Evolutionary conservation across 768 basidiomycete genomes (phyloP), one percentile per base, ranked within the genome.

Genomic region (Hemileccinum impolitum): DNA sequence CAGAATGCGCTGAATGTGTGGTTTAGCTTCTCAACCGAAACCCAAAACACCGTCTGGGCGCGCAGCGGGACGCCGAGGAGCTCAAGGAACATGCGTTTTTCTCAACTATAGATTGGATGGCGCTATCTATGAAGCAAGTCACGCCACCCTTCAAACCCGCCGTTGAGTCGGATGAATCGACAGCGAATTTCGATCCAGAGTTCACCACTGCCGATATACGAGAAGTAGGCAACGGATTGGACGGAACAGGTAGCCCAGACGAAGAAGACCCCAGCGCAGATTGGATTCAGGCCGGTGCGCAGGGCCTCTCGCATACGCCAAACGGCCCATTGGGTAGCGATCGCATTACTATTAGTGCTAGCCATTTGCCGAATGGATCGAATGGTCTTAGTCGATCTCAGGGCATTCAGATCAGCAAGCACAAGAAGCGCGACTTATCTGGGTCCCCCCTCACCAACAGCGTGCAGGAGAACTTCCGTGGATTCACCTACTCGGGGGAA

Each of bases 31-130:
- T 99, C 40, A 98, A 98, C 70, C 85, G 96, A 50, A 98, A 98
- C 67, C 96, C 96, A n/a, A 94, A 91, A 57, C 92, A 97, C 60
- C 91, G 96, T 18, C 77, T 99, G 0, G 96, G 96, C 14, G 90
- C 96, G 0, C 77, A 80, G 35, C 84, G 91, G 23, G 96, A 97
- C 64, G 82, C 96, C 0, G 91, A 75, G 41, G 95, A 99, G 62
- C 82, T 98, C 51, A 98, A 97, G 65, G 94, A 91, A 59, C 96
- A 99, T 63, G 72, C 92, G 2, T 99, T 97, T 75, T 98, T 99
- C 76, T 77, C 80, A 57, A 69, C 73, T 26, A 92, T 98, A 63
- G 95, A 98, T 69, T 99, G 96, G 95, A 73, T 77, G 23, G 86
- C 90, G 1, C 79, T 99, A 34, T 81, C 85, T 19, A 77, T 75